These are phyloP conservation scores for Sinapis alba DNA, from an alignment of 441 rosid species.

Conservation along the genomic window DNA sequence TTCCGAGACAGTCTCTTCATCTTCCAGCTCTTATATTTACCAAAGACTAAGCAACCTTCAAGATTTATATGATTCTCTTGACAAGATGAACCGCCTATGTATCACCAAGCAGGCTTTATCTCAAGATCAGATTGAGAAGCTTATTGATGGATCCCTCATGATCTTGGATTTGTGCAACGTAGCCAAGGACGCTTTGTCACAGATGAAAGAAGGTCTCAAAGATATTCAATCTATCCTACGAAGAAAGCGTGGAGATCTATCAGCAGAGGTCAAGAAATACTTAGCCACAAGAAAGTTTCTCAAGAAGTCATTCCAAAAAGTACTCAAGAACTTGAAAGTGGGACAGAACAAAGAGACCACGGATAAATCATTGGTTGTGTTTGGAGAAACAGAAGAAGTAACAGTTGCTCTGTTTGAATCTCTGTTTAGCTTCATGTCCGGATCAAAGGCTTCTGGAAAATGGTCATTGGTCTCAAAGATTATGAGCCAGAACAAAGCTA, in stretches of 20 bases:
- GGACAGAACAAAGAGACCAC: slow-evolving; percentile 19
- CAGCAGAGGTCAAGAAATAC: slow-evolving; percentile 27
- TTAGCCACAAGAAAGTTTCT: slow-evolving; percentile 31
- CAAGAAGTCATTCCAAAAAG: slow-evolving; percentile 33
- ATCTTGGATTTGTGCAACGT: slow-evolving; percentile 39
- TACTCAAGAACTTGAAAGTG: slow-evolving; percentile 32
- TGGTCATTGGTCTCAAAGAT: slow-evolving; percentile 48
- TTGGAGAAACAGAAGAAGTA: slow-evolving; percentile 33
- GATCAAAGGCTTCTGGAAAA: slow-evolving; percentile 29
- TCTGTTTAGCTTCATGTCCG: slow-evolving; percentile 39
- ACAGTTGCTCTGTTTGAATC: slow-evolving; percentile 37
- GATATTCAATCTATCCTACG: slow-evolving; percentile 40
- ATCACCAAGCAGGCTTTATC: slow-evolving; percentile 39
- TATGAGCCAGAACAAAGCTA: slow-evolving; percentile 31
- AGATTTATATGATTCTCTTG: slow-evolving; percentile 51
- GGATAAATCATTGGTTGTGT: background rate
- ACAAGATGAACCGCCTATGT: slow-evolving; percentile 43
- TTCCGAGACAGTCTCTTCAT: slow-evolving; percentile 28
- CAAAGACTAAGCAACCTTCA: slow-evolving; percentile 39
- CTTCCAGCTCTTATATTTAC: slow-evolving; percentile 30
- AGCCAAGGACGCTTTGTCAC: slow-evolving; percentile 27
- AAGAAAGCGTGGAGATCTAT: slow-evolving; percentile 30
- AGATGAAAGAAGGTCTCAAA: slow-evolving; percentile 33
- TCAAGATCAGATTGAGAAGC: slow-evolving; percentile 27
- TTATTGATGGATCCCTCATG: slow-evolving; percentile 42